Percentiles rank a stretch among this genome's conserved stretches.
phyloP scores from a whole-genome alignment of 257 asterid species.

The Solanum corneliomulleri region DNA sequence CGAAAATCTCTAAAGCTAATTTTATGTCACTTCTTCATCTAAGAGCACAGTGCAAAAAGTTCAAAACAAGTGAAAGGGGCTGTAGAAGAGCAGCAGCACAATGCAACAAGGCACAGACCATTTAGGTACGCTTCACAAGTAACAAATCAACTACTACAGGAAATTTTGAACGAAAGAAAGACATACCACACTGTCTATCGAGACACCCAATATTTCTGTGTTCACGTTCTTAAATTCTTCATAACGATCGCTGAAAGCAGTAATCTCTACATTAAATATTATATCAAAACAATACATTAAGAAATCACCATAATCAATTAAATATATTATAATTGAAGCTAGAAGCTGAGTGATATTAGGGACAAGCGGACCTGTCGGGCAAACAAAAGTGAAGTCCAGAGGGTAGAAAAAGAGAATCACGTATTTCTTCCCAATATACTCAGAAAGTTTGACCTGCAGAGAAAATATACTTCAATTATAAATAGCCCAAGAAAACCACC shows the following conservation, averaged over 20 bases:
- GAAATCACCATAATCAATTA: neutral
- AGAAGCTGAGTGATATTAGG: neutral
- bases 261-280: slow-evolving; percentile 54
- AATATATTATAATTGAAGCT: neutral
- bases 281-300: neutral
- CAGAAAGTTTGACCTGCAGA: slow-evolving; percentile 92
- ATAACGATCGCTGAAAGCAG: slow-evolving; percentile 52
- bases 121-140: neutral
- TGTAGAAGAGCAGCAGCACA: neutral
- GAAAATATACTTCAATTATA: neutral
- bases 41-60: neutral
- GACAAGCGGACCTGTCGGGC: slow-evolving; percentile 70
- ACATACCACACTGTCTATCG: slow-evolving; percentile 42
- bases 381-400: slow-evolving; percentile 70
- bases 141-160: neutral
- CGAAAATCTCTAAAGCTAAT: neutral
- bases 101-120: neutral
- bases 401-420: slow-evolving; percentile 82
- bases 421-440: slow-evolving; percentile 80
- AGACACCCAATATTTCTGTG: slow-evolving; percentile 39
- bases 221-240: slow-evolving; percentile 32
- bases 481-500: neutral
- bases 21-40: neutral
- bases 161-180: neutral
- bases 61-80: neutral